These are phyloP conservation scores for Cryptosporidium ubiquitum DNA, from an alignment of 169 alveolate species.

Conservation along the genomic window DNA sequence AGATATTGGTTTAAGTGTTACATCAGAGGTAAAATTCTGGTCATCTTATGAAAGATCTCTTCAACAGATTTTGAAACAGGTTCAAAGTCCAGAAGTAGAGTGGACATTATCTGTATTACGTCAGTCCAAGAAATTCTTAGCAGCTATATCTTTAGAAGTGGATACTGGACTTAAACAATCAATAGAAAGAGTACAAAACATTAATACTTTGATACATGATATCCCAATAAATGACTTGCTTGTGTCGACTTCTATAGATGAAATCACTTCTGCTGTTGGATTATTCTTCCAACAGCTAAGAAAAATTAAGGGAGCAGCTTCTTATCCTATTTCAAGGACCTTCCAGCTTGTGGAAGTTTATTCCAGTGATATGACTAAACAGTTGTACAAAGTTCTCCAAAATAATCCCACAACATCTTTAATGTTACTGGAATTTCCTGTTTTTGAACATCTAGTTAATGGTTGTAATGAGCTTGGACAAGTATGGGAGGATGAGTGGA, in stretches of 20 bases:
- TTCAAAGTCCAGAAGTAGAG: slow-evolving; percentile 89
- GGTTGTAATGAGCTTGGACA: slow-evolving; percentile 89
- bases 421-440: slow-evolving; percentile 88
- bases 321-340: slow-evolving; percentile 90
- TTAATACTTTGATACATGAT: slow-evolving; percentile 92
- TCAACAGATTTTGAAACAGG: slow-evolving; percentile 83
- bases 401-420: slow-evolving; percentile 79
- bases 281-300: slow-evolving; percentile 91
- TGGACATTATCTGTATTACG: slow-evolving; percentile 89
- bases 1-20: slow-evolving; percentile 82
- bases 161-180: slow-evolving; percentile 93
- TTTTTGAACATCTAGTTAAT: slow-evolving; percentile 84
- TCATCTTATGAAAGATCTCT: slow-evolving; percentile 87
- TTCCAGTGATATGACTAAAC: slow-evolving; percentile 89
- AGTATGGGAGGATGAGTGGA: slow-evolving; percentile 93
- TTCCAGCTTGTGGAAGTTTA: slow-evolving; percentile 92
- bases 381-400: slow-evolving; percentile 83
- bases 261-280: slow-evolving; percentile 88
- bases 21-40: slow-evolving; percentile 90
- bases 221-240: slow-evolving; percentile 94
- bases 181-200: slow-evolving; percentile 89
- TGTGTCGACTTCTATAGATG: slow-evolving; percentile 90
- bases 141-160: slow-evolving; percentile 92
- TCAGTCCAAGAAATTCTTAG: slow-evolving; percentile 89
- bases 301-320: slow-evolving; percentile 87